These are phyloP conservation scores for Castanospermum australe DNA, from an alignment of 306 rosid genomes.

Conservation along the genomic window DNA sequence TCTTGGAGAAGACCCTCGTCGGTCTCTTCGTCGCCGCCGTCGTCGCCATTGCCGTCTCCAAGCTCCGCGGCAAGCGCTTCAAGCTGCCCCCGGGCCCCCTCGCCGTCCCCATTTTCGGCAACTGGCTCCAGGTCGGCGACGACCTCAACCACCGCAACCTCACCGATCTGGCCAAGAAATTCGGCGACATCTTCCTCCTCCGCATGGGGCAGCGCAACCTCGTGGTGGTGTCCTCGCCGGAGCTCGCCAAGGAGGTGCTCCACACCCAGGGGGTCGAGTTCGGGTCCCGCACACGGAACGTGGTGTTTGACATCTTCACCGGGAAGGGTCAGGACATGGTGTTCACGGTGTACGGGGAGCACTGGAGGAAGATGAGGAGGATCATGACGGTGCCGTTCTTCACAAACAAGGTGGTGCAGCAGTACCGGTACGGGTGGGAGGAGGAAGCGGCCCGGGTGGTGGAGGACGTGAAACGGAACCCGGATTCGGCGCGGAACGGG, in stretches of 20 bases:
- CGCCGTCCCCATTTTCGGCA: constrained; percentile 77
- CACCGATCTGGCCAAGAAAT: constrained; percentile 67
- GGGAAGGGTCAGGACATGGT: constrained; percentile 94
- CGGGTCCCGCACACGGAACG: constrained; percentile 87
- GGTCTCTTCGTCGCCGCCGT: constrained; percentile 58
- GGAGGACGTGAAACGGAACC: constrained; percentile 56
- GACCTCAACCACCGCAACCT: constrained; percentile 93
- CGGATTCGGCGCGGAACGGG: constrained; percentile 52
- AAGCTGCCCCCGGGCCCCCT: constrained; percentile 90
- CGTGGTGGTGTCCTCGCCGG: constrained; percentile 79
- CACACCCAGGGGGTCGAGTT: constrained; percentile 91
- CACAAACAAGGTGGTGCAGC: constrained; percentile 92
- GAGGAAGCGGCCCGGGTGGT: constrained; percentile 69
- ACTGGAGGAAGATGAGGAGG: constrained; percentile 90
- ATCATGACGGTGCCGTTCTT: constrained; percentile 95
- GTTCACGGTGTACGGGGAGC: constrained; percentile 92
- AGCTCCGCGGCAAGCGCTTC: constrained; percentile 65
- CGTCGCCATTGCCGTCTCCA: constrained; percentile 57
- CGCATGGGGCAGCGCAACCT: constrained; percentile 92
- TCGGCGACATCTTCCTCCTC: constrained; percentile 77
- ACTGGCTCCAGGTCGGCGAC: constrained; percentile 97
- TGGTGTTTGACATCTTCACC: constrained; percentile 89
- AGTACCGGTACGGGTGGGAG: constrained; percentile 81
- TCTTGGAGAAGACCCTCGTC: constrained; percentile 73
- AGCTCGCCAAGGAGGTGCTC: constrained; percentile 80